These are phyloP conservation scores for Triangularia setosa DNA, from an alignment of 2,329 filamentous ascomycete species.

Conservation along the genomic window DNA sequence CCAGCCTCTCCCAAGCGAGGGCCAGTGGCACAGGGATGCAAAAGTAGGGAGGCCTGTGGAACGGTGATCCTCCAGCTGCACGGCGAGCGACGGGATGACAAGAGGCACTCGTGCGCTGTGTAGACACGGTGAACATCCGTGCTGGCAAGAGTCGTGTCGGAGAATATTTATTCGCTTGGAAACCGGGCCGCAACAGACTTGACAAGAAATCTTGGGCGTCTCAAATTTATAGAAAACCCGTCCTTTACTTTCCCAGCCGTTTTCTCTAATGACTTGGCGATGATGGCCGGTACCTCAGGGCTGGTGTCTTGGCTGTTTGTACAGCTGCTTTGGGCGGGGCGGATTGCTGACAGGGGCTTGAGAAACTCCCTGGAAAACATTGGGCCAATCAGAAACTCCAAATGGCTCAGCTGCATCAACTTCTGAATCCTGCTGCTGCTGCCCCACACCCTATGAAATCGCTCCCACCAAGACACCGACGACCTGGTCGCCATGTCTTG, in stretches of 20 bases:
- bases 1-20: not conserved
- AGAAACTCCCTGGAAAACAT: conserved; percentile 21
- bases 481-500: conserved; percentile 4
- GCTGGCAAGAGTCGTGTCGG: not conserved
- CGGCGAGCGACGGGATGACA: not conserved
- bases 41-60: not conserved
- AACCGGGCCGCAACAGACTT: not conserved
- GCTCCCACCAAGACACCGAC: conserved; percentile 12
- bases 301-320: conserved; percentile 2
- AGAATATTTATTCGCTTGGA: not conserved
- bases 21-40: not conserved
- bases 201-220: not conserved
- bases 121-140: not conserved
- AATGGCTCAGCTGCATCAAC: conserved; percentile 12
- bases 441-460: conserved; percentile 23
- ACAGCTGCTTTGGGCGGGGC: not conserved
- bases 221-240: not conserved
- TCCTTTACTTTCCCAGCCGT: not conserved
- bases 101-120: not conserved
- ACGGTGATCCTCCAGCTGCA: not conserved
- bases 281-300: not conserved
- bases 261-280: not conserved
- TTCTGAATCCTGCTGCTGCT: conserved; percentile 22
- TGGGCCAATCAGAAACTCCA: conserved; percentile 19
- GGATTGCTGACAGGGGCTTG: conserved; percentile 6